These are phyloP conservation scores for Euphorbia lathyris DNA, from an alignment of 345 rosid genomes.

Conservation along the genomic window DNA sequence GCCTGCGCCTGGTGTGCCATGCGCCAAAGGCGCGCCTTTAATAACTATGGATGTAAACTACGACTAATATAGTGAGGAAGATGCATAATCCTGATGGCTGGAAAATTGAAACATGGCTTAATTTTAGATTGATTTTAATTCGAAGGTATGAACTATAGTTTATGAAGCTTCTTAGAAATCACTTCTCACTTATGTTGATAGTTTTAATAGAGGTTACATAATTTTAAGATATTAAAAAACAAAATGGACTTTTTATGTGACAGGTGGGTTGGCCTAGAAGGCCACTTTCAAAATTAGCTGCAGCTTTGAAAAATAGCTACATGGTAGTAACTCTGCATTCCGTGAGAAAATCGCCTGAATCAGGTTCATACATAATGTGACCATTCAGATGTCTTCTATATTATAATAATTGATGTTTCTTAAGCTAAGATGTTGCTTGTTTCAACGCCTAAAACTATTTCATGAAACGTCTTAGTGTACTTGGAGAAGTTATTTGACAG, in stretches of 20 bases:
- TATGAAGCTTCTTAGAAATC: not conserved
- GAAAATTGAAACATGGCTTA: not conserved
- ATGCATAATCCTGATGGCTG: not conserved
- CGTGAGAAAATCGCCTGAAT: slow-evolving; percentile 46
- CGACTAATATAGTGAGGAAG: not conserved
- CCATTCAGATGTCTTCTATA: not conserved
- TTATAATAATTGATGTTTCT: slow-evolving; percentile 11
- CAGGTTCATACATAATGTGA: slow-evolving; percentile 45
- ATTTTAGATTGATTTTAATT: not conserved
- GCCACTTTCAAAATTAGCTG: slow-evolving; percentile 76
- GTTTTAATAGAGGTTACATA: not conserved
- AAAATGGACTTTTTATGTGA: not conserved
- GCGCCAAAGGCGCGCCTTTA: no score
- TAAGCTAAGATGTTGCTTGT: slow-evolving; percentile 13
- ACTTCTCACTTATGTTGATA: not conserved
- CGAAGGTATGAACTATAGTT: not conserved
- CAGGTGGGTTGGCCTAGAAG: slow-evolving; percentile 98
- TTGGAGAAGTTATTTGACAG: slow-evolving; percentile 96
- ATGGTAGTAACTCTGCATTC: slow-evolving; percentile 92
- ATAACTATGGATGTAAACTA: no score
- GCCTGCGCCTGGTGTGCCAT: no score
- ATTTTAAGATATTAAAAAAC: not conserved
- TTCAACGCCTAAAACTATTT: slow-evolving; percentile 44
- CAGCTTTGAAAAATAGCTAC: slow-evolving; percentile 91
- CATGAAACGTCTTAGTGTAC: slow-evolving; percentile 82